Conservation (phyloP, 768 basidiomycete species). For the Pleurotus platypus region DNA sequence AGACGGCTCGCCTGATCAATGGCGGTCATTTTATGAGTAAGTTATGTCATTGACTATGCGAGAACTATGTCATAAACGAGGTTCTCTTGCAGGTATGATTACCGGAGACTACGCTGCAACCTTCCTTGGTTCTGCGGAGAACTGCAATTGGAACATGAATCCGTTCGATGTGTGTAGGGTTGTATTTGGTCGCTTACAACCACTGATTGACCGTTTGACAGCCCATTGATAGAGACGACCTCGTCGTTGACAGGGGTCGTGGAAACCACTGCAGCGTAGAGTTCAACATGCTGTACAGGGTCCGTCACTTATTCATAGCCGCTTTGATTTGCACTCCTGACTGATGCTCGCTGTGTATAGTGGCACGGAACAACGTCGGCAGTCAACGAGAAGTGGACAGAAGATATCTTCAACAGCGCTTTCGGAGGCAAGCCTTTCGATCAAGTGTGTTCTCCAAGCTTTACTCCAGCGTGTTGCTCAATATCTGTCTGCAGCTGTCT, state of each 20-base stretch:
- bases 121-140: conserved; percentile 52
- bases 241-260: conserved; percentile 40
- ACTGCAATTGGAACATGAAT: conserved; percentile 49
- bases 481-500: conserved; percentile 15
- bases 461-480: background rate
- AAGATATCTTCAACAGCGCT: conserved; percentile 35
- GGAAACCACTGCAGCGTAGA: conserved; percentile 70
- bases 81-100: conserved; percentile 23
- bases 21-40: conserved; percentile 50
- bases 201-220: conserved; percentile 6
- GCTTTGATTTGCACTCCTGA: background rate
- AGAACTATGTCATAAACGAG: background rate
- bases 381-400: conserved; percentile 49
- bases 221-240: conserved; percentile 31
- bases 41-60: background rate
- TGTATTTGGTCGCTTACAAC: background rate
- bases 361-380: conserved; percentile 58
- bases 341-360: conserved; percentile 14
- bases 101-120: conserved; percentile 57
- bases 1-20: conserved; percentile 49
- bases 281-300: conserved; percentile 51
- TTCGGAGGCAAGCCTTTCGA: conserved; percentile 35
- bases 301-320: conserved; percentile 13
- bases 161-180: conserved; percentile 36
- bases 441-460: conserved; percentile 18